These are phyloP conservation scores for Hirsutella rhossiliensis DNA, from an alignment of 2,329 filamentous ascomycete species.

Conservation along the genomic window DNA sequence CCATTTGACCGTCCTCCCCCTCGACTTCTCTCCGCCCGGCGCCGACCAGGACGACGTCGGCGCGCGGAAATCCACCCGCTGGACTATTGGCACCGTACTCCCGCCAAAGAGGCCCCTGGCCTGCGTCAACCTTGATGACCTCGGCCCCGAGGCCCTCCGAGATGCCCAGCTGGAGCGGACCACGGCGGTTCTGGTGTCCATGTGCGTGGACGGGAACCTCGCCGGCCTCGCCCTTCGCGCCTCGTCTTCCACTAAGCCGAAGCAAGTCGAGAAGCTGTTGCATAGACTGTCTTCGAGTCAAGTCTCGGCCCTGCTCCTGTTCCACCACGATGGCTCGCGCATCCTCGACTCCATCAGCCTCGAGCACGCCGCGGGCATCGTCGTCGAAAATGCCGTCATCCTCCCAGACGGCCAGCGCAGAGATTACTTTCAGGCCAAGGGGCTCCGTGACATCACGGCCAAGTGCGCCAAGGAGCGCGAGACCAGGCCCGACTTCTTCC, in stretches of 20 bases:
- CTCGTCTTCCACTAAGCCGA: background rate
- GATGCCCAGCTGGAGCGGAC: background rate
- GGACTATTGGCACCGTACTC: background rate
- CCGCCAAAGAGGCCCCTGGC: background rate
- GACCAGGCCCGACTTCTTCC: conserved; percentile 20
- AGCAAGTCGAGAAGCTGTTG: conserved; percentile 2
- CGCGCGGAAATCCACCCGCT: background rate
- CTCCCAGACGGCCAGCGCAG: conserved; percentile 24
- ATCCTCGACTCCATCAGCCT: conserved; percentile 14
- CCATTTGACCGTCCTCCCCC: background rate
- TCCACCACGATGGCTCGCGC: conserved; percentile 10
- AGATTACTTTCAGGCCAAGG: conserved; percentile 28
- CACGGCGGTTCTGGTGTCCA: background rate
- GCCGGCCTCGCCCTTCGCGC: conserved; percentile 4
- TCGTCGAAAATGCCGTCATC: conserved; percentile 29
- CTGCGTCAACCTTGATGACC: conserved; percentile 1
- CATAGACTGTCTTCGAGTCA: conserved; percentile 1
- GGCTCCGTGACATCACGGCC: conserved; percentile 19
- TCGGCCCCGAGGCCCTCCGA: background rate
- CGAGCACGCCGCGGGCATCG: conserved; percentile 20
- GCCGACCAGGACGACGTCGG: background rate
- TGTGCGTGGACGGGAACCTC: background rate
- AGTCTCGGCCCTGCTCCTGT: conserved; percentile 10
- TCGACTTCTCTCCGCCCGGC: background rate
- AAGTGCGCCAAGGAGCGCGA: conserved; percentile 16